phyloP scores from a whole-genome alignment of 2,329 filamentous ascomycete genomes.

The Pseudogymnoascus pannorum region DNA sequence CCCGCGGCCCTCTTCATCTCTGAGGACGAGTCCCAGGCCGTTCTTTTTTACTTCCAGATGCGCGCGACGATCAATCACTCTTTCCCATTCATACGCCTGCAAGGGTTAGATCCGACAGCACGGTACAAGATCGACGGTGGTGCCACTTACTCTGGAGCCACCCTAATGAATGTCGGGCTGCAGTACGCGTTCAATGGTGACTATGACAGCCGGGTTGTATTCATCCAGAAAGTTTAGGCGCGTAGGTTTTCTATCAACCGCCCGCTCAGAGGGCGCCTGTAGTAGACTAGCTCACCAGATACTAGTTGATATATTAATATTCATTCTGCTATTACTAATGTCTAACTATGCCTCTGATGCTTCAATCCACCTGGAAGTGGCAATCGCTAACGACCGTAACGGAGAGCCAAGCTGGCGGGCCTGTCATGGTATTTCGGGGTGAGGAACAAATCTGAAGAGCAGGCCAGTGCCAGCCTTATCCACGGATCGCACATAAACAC shows the following conservation, averaged over 20 bases:
- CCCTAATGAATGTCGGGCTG: background rate
- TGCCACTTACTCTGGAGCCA: background rate
- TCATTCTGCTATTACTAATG: too few relatives aligned
- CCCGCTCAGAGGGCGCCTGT: too few relatives aligned
- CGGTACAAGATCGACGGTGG: background rate
- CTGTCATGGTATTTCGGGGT: too few relatives aligned
- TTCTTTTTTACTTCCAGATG: background rate
- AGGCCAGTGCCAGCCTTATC: too few relatives aligned
- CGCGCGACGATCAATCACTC: background rate
- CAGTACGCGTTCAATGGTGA: background rate
- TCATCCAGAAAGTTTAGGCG: background rate
- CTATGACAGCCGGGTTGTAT: background rate
- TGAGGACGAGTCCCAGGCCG: constrained; percentile 33
- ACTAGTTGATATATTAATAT: too few relatives aligned
- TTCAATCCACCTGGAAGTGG: too few relatives aligned
- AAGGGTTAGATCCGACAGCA: background rate
- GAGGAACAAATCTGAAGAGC: too few relatives aligned
- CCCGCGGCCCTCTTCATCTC: constrained; percentile 54
- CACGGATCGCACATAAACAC: too few relatives aligned
- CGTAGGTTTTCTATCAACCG: background rate
- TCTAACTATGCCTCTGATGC: too few relatives aligned
- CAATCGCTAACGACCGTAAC: too few relatives aligned
- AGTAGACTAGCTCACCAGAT: too few relatives aligned
- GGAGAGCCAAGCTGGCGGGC: too few relatives aligned
- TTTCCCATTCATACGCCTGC: background rate